A percentile compares a stretch with the other conserved stretches of the same genome.
Evolutionary conservation across 78 protist genomes (phyloP).

Genomic region (Monosiga brevicollis): DNA sequence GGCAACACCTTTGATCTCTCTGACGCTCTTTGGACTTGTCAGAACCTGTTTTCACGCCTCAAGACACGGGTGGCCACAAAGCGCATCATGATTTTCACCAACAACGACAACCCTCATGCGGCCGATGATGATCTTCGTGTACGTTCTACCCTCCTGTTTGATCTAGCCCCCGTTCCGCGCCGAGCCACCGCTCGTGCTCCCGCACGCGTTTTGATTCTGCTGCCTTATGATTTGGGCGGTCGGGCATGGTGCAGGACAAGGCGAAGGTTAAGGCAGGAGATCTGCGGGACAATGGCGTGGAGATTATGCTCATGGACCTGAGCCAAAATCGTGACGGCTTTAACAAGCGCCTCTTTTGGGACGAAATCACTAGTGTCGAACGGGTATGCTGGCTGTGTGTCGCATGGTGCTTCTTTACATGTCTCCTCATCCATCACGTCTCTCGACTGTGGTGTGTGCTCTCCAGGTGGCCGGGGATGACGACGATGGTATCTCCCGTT

Average conservation of each 20-base stretch:
- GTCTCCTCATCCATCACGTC: too few relatives aligned
- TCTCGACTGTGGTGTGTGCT: too few relatives aligned
- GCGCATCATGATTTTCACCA: slow-evolving; percentile 17
- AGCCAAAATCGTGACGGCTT: not conserved
- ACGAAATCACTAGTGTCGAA: too few relatives aligned
- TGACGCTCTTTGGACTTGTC: slow-evolving; percentile 6
- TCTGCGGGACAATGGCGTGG: not conserved
- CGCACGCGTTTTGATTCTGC: too few relatives aligned
- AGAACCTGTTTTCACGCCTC: not conserved
- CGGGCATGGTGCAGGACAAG: too few relatives aligned
- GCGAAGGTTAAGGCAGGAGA: not conserved
- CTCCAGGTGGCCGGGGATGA: too few relatives aligned
- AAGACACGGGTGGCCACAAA: not conserved
- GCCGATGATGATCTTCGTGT: not conserved
- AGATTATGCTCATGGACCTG: not conserved
- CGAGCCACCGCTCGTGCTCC: too few relatives aligned
- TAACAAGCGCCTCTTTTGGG: not conserved
- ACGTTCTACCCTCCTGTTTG: too few relatives aligned
- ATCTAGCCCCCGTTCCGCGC: too few relatives aligned
- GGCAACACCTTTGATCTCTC: not conserved
- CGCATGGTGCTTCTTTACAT: too few relatives aligned
- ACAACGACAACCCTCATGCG: slow-evolving; percentile 12
- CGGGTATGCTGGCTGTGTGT: not conserved
- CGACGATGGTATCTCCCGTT: too few relatives aligned
- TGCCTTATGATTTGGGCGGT: too few relatives aligned